These are phyloP conservation scores for Rubia peregrina DNA, from an alignment of 305 asterid species.

Conservation along the genomic window DNA sequence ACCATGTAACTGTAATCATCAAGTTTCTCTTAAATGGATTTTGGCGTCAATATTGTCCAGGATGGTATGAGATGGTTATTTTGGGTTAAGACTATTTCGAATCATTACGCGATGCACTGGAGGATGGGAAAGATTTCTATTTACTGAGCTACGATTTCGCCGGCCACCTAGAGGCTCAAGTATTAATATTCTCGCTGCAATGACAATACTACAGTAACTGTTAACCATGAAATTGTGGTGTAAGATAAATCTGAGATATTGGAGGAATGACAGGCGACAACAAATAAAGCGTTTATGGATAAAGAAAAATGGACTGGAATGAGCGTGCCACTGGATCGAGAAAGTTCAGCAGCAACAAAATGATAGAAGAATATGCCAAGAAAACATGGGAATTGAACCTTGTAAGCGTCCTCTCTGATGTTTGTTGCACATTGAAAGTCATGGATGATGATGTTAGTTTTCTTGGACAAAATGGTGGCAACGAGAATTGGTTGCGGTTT, in stretches of 20 bases:
- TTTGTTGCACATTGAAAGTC: no score
- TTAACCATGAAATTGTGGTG: constrained; percentile 1
- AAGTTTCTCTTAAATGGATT: neutral
- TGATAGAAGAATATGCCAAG: constrained; percentile 35
- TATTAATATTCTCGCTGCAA: constrained; percentile 16
- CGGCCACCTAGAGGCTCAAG: constrained; percentile 37
- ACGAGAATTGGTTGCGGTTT: no score
- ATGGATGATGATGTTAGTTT: neutral
- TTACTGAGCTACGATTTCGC: constrained; percentile 33
- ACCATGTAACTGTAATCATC: neutral
- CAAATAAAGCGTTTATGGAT: constrained; percentile 29
- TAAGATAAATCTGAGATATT: constrained; percentile 9
- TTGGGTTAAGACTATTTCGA: constrained; percentile 36
- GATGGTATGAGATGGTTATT: constrained; percentile 38
- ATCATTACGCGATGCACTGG: constrained; percentile 29
- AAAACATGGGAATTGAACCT: constrained; percentile 35
- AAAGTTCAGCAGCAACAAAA: constrained; percentile 35
- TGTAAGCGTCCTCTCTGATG: constrained; percentile 34
- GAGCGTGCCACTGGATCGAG: constrained; percentile 36
- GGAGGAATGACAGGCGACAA: constrained; percentile 24
- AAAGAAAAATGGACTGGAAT: constrained; percentile 30
- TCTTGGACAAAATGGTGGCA: neutral
- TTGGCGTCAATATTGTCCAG: constrained; percentile 16
- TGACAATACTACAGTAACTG: neutral
- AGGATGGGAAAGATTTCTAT: constrained; percentile 33